Conservation (phyloP, 2,329 filamentous ascomycete species). For the Podosphaera xanthii region DNA sequence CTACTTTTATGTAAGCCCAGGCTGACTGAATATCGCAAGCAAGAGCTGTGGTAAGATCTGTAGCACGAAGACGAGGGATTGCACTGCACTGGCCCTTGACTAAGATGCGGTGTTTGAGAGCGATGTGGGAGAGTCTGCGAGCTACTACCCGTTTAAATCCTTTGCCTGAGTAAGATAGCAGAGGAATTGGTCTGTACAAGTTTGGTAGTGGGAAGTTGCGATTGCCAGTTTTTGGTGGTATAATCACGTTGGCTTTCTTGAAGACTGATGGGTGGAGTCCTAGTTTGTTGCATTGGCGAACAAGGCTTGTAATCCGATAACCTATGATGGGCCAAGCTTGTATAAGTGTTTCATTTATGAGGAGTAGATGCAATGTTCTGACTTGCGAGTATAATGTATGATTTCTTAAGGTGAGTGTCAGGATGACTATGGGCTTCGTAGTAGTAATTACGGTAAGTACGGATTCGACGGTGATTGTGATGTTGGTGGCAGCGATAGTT, state of each 20-base stretch:
- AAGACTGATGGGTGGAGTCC: background rate
- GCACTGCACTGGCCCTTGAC: background rate
- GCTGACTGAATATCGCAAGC: too few relatives aligned
- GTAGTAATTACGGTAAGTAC: too few relatives aligned
- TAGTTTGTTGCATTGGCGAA: background rate
- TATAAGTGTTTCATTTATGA: too few relatives aligned
- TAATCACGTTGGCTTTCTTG: background rate
- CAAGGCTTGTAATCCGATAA: background rate
- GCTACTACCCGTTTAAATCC: background rate
- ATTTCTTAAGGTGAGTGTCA: too few relatives aligned
- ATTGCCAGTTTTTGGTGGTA: background rate
- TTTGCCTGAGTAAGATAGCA: background rate
- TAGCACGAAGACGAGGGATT: background rate
- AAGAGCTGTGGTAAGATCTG: background rate
- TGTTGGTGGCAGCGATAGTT: too few relatives aligned
- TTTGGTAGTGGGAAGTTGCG: background rate
- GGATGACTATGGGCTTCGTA: too few relatives aligned
- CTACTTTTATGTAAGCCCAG: conserved; percentile 5
- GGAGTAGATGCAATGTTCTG: too few relatives aligned
- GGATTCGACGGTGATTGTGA: too few relatives aligned
- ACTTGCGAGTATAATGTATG: too few relatives aligned
- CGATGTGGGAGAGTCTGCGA: background rate
- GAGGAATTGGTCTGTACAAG: background rate
- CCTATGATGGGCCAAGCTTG: background rate
- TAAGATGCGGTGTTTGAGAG: background rate